Base-by-base conservation (phyloP, 257 asterid species). In the Verbena officinalis region DNA sequence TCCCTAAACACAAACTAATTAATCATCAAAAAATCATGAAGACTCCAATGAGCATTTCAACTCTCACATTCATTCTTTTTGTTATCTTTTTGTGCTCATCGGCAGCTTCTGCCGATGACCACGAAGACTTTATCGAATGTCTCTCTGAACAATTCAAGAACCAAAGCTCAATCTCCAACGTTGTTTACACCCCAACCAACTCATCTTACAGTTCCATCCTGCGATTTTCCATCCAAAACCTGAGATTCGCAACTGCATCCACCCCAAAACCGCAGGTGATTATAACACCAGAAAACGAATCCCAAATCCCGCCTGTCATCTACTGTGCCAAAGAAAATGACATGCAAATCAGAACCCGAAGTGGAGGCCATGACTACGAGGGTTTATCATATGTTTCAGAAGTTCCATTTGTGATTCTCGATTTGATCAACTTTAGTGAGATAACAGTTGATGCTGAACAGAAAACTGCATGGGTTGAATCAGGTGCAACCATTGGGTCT, bases 311-410 rank as follows among this genome's bases (percentile, higher is more conserved):
- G 0, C 53, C 74, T 2, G 23, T 62, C 62, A 21, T 75, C 4
- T 5, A 42, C 2, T 75, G 81, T 3, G 74, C 79, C 16, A 72
- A 75, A 57, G 53, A 66, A 2, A 31, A 23, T 4, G 75, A 49
- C 31, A 50, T 72, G 58, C 50, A 79, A 21, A 68, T 79, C 9
- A 65, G 78, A 33, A 67, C 50, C 1, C 69, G 81, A 20, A 79
- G 84, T 9, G 84, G 84, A 0, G 84, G 84, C 13, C 84, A 79
- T 22, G 84, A 79, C 34, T 55, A 54, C n/a, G 84, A 79, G 68
- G 81, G 81, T 15, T 31, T 79, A 1, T 79, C 81, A 0, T 75
- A 68, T 22, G 65, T 57, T 0, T 72, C 81, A 0, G 4, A 24
- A 48, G 38, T 33, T 48, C 70, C 70, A 1, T 79, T 72, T 7